Percentiles rank a stretch among this genome's conserved stretches.
Evolutionary conservation across 345 rosid species (phyloP).

Genomic region (Populus ilicifolia): DNA sequence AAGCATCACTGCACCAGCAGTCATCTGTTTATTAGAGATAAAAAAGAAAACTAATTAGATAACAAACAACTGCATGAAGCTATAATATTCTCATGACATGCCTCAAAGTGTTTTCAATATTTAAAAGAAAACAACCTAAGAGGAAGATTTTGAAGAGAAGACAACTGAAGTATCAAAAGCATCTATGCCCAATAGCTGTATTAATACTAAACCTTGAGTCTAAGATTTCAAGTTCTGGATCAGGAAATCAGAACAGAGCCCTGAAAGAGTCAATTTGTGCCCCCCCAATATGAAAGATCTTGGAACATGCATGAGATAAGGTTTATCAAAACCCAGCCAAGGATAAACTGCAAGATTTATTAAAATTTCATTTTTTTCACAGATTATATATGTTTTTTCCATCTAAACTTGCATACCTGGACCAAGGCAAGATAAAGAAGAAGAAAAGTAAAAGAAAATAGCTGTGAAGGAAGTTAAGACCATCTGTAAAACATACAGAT

Average conservation of each 20-base stretch:
- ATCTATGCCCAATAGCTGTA: neutral
- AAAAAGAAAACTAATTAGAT: conserved; percentile 6
- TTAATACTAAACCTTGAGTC: neutral
- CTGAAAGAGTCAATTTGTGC: neutral
- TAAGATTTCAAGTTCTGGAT: neutral
- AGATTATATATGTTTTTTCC: neutral
- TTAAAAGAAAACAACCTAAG: neutral
- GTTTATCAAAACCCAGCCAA: too few relatives aligned
- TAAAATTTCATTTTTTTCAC: neutral
- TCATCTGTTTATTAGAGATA: conserved; percentile 36
- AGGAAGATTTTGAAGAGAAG: neutral
- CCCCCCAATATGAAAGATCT: neutral
- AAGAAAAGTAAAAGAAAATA: neutral
- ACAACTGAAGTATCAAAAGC: neutral
- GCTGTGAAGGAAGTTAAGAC: neutral
- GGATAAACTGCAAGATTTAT: neutral
- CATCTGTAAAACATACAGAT: neutral
- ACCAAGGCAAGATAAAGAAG: neutral
- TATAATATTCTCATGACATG: neutral
- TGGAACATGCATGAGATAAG: too few relatives aligned
- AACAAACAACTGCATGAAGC: neutral
- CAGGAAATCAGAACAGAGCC: conserved; percentile 7
- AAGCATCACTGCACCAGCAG: conserved; percentile 61
- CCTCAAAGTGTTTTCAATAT: neutral
- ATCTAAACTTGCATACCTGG: neutral